Evolutionary conservation across 1,284 basidiomycete genomes (phyloP), one percentile per base, ranked within the genome.

Genomic region (Anthracocystis walkeri): DNA sequence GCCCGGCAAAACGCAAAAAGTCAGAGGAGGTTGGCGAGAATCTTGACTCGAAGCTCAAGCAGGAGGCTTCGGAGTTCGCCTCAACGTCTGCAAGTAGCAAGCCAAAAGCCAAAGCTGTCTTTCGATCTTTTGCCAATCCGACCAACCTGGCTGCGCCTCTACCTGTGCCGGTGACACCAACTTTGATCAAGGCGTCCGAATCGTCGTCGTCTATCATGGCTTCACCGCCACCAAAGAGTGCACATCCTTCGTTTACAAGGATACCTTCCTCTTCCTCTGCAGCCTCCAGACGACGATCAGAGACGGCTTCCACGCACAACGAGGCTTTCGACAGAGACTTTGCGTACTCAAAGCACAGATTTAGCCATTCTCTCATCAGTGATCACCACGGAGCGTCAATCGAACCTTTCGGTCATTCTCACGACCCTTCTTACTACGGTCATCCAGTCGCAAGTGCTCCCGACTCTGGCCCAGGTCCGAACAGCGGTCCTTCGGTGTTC

Each of bases 121-220:
- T 80, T 56, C 66, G 76, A 16, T 80, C 73, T 5, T 80, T 73
- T 52, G 79, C 79, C 42, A 80, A 81, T 27, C 79, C 78, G 4
- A 72, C 70, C 61, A 78, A 81, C 33, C 58, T 81, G 5, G 79
- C 75, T 8, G 76, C 79, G 12, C 79, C 77, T 3, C 50, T 75
- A 20, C 68, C 69, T 3, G 51, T 63, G 3, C 58, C 63, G 18
- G 55, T 61, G 8, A 58, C 63, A 18, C 55, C 54, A 21, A 54
- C 59, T 4, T 41, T 54, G 3, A 57, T 67, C 20, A 57, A 59
- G 41, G 31, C n/a, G 1, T 49, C 56, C 7, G 16, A 33, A 14
- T 60, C 54, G 8, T 21, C 62, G 4, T 65, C 55, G 8, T 44
- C 54, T 4, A 53, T 29, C 38, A 65, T 68, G 57, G 51, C 62